Conservation (phyloP, 352 stramenopile genomes). For the Hyaloperonospora brassicae region DNA sequence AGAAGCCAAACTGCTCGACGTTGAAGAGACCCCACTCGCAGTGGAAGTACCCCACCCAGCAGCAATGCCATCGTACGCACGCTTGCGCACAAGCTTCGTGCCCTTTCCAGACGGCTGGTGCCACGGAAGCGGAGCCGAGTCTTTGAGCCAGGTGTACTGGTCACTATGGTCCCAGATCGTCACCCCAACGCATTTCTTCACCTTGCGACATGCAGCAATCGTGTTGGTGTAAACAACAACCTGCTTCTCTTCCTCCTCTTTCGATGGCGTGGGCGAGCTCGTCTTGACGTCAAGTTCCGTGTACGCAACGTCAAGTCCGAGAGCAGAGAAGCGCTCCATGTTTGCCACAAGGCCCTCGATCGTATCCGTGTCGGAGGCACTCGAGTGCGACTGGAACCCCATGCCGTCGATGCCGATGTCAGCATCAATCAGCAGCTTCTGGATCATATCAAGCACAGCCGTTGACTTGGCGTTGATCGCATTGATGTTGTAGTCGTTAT, state of each 20-base stretch:
- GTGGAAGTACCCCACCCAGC: conserved; percentile 13
- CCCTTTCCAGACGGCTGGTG: conserved; percentile 17
- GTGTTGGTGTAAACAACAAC: conserved; percentile 17
- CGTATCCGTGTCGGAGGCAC: conserved; percentile 3
- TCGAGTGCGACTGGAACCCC: conserved; percentile 22
- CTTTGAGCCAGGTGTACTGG: conserved; percentile 26
- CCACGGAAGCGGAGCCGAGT: conserved; percentile 16
- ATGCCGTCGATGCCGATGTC: conserved; percentile 16
- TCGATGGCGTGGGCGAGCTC: conserved; percentile 11
- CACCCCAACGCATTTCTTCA: conserved; percentile 22
- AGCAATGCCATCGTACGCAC: conserved; percentile 25
- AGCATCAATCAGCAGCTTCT: conserved; percentile 13
- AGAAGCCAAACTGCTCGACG: not conserved
- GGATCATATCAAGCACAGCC: conserved; percentile 16
- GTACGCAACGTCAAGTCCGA: conserved; percentile 24
- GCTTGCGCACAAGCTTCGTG: conserved; percentile 16
- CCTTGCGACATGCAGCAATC: conserved; percentile 18
- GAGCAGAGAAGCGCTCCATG: conserved; percentile 20
- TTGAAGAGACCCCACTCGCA: not conserved
- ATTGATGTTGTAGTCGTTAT: conserved; percentile 30
- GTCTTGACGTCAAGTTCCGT: conserved; percentile 22
- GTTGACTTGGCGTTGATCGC: conserved; percentile 28
- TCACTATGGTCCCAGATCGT: conserved; percentile 23
- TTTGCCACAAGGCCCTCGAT: conserved; percentile 15
- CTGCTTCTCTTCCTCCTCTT: conserved; percentile 11